Percentiles rank a stretch among this genome's conserved stretches.
Conservation (phyloP, 345 rosid genomes). For the Cardamine chenopodiifolia region DNA sequence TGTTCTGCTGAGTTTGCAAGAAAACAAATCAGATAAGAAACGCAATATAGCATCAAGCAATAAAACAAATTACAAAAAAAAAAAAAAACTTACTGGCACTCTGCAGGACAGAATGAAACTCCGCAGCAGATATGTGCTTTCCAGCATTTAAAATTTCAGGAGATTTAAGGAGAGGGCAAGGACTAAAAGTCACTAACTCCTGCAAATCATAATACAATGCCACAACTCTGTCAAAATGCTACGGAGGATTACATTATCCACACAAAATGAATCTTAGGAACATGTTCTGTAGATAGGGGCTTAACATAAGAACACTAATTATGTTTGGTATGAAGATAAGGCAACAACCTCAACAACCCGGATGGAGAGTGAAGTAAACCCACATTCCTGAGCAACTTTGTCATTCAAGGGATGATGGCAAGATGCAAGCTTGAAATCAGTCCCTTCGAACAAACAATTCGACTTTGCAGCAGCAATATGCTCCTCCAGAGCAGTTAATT, state of each 20-base stretch:
- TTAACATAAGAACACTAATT: slow-evolving; percentile 3
- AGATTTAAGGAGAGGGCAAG: slow-evolving; percentile 59
- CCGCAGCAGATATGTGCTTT: slow-evolving; percentile 76
- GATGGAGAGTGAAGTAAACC: slow-evolving; percentile 86
- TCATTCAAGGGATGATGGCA: slow-evolving; percentile 64
- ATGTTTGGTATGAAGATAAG: slow-evolving; percentile 10
- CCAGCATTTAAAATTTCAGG: slow-evolving; percentile 84
- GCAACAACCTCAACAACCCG: slow-evolving; percentile 70
- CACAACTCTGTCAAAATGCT: slow-evolving; percentile 14
- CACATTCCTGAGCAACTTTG: slow-evolving; percentile 78
- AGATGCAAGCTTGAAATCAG: slow-evolving; percentile 94
- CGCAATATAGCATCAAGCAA: not conserved
- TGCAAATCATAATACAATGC: slow-evolving; percentile 34
- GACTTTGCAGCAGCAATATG: slow-evolving; percentile 63
- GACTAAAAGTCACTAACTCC: slow-evolving; percentile 90
- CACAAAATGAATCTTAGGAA: not conserved
- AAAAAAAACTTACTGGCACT: slow-evolving; percentile 51
- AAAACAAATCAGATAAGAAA: slow-evolving; percentile 24
- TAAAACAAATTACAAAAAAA: not conserved
- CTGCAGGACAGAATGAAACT: slow-evolving; percentile 82
- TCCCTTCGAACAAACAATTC: slow-evolving; percentile 65
- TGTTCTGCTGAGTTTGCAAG: slow-evolving; percentile 44
- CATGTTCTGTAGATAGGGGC: not conserved
- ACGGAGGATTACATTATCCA: not conserved
- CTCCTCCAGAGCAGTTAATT: slow-evolving; percentile 56